A percentile compares a stretch with the other conserved stretches of the same genome.
phyloP scores from a whole-genome alignment of 2,329 filamentous ascomycete genomes.

The Penicillium sp. region DNA sequence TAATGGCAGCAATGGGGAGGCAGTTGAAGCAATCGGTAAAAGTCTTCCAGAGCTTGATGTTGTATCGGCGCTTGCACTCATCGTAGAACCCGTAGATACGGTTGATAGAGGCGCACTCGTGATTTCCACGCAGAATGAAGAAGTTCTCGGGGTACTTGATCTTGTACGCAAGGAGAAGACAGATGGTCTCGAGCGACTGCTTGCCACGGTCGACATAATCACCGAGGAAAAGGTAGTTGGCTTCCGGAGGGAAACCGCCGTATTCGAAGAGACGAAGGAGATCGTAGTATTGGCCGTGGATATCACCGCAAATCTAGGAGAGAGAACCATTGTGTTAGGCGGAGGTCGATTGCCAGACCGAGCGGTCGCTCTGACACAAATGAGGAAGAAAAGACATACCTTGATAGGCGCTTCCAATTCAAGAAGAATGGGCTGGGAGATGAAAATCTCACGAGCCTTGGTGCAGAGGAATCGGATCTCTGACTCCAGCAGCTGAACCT shows the following conservation, averaged over 20 bases:
- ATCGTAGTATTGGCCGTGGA: constrained; percentile 99
- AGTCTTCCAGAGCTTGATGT: constrained; percentile 99
- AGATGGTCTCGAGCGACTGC: constrained; percentile 98
- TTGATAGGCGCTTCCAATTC: constrained; percentile 99
- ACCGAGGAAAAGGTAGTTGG: constrained; percentile 98
- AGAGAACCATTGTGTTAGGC: constrained; percentile 16
- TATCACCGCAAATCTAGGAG: constrained; percentile 96
- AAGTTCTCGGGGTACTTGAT: constrained; percentile 99
- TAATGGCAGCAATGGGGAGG: constrained; percentile 95
- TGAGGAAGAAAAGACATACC: constrained; percentile 51
- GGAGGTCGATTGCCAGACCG: not conserved
- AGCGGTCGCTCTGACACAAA: not conserved
- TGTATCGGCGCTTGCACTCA: constrained; percentile 98
- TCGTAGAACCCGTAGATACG: constrained; percentile 99
- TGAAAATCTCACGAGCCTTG: constrained; percentile 98
- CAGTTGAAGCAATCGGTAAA: constrained; percentile 99
- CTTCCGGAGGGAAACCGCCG: constrained; percentile 94
- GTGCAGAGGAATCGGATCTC: constrained; percentile 98
- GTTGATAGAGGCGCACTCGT: constrained; percentile 98
- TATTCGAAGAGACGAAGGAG: constrained; percentile 96
- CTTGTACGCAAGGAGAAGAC: constrained; percentile 94
- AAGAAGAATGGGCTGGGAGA: constrained; percentile 95
- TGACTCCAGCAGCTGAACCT: constrained; percentile 92
- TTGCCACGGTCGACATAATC: constrained; percentile 99
- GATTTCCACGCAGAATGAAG: constrained; percentile 96